phyloP scores from a whole-genome alignment of 2,329 filamentous ascomycete genomes.

The Neophaeococcomyces mojaviensis region DNA sequence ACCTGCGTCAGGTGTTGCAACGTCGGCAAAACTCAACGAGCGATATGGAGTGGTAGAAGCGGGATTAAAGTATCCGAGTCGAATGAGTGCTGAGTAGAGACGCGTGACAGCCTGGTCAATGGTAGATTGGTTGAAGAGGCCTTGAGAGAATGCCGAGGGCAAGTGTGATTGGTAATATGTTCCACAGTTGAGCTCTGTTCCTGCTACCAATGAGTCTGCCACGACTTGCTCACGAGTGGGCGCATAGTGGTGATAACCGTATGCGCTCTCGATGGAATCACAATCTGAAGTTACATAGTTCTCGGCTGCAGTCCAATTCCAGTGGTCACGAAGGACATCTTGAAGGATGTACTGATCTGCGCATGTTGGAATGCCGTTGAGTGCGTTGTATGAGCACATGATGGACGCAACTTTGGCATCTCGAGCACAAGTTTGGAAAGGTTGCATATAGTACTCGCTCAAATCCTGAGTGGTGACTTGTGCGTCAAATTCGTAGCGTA shows the following conservation, averaged over 20 bases:
- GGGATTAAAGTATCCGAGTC: constrained; percentile 47
- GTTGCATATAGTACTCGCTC: constrained; percentile 59
- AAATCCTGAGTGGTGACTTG: constrained; percentile 50
- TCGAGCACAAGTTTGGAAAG: constrained; percentile 56
- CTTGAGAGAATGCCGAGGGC: constrained; percentile 36
- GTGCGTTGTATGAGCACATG: constrained; percentile 57
- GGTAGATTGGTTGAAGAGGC: constrained; percentile 37
- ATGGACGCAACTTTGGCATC: constrained; percentile 49
- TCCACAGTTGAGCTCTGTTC: constrained; percentile 49
- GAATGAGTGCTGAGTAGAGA: constrained; percentile 44
- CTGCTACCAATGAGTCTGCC: constrained; percentile 43
- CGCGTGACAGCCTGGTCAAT: constrained; percentile 42
- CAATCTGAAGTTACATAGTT: constrained; percentile 61
- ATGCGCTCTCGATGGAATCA: constrained; percentile 55
- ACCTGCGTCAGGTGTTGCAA: constrained; percentile 48
- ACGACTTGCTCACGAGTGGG: constrained; percentile 39
- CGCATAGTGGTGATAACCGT: constrained; percentile 44
- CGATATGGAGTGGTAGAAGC: constrained; percentile 39
- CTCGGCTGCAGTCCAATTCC: constrained; percentile 54
- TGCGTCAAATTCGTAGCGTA: constrained; percentile 47
- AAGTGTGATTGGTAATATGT: constrained; percentile 42
- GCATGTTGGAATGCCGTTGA: constrained; percentile 61
- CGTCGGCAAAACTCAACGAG: constrained; percentile 47
- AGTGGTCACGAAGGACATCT: constrained; percentile 57
- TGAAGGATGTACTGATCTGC: constrained; percentile 56